These are phyloP conservation scores for Kondoa malvinella DNA, from an alignment of 768 basidiomycete species.

Conservation along the genomic window DNA sequence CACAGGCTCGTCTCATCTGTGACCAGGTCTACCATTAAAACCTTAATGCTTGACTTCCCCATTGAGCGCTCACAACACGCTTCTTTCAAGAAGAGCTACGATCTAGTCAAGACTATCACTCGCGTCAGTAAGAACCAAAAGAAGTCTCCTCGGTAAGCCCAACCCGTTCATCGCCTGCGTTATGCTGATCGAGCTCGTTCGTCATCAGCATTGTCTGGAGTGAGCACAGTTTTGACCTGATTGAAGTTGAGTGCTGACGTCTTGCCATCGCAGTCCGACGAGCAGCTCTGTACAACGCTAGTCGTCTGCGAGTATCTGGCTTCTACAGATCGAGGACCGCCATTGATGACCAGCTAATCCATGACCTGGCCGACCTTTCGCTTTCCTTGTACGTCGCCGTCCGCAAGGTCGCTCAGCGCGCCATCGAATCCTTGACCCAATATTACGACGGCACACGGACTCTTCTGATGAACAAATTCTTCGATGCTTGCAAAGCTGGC, in stretches of 20 bases:
- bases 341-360: constrained; percentile 34
- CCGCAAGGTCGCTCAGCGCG: constrained; percentile 37
- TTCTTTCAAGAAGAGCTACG: constrained; percentile 30
- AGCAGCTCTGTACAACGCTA: constrained; percentile 25
- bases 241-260: constrained; percentile 9
- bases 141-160: constrained; percentile 49
- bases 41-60: constrained; percentile 43
- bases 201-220: neutral
- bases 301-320: constrained; percentile 26
- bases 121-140: constrained; percentile 39
- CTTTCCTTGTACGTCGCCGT: constrained; percentile 30
- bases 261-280: constrained; percentile 21
- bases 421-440: constrained; percentile 40
- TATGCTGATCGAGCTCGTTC: too few species aligned
- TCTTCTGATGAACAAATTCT: constrained; percentile 32
- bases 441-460: constrained; percentile 33
- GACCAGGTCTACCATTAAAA: constrained; percentile 48
- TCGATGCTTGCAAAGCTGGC: constrained; percentile 34
- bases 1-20: neutral
- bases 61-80: constrained; percentile 21
- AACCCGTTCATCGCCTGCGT: too few species aligned
- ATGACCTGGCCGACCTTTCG: constrained; percentile 33
- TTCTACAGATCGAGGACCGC: constrained; percentile 32
- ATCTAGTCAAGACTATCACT: constrained; percentile 17
- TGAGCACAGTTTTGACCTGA: neutral